Conservation (phyloP, 306 rosid genomes). For the Dalbergia cochinchinensis region DNA sequence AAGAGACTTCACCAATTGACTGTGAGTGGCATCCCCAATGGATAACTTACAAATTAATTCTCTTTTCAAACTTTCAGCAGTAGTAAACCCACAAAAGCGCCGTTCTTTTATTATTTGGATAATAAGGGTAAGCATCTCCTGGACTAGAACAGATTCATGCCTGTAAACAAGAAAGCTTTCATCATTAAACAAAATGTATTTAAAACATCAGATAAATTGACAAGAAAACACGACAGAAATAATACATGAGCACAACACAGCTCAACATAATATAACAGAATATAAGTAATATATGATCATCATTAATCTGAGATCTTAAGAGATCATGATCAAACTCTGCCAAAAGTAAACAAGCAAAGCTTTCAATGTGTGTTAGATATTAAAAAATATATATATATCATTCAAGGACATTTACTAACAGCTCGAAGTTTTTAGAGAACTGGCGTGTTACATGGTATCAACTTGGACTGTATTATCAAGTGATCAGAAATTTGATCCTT, state of each 20-base stretch:
- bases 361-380: not conserved
- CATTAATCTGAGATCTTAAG: constrained; percentile 8
- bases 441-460: not conserved
- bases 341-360: constrained; percentile 15
- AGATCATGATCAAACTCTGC: constrained; percentile 22
- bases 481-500: not conserved
- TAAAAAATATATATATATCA: not conserved
- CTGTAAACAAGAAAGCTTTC: constrained; percentile 53
- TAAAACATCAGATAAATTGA: constrained; percentile 4
- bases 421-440: not conserved
- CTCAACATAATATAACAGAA: constrained; percentile 5
- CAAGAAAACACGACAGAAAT: constrained; percentile 10
- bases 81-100: constrained; percentile 86
- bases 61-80: constrained; percentile 86
- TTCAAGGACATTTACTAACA: not conserved
- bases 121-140: constrained; percentile 93
- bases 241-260: not conserved
- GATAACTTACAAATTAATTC: constrained; percentile 85
- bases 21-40: constrained; percentile 86
- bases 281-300: constrained; percentile 4
- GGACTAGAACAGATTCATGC: constrained; percentile 82
- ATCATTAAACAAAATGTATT: constrained; percentile 17
- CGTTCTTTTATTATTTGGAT: constrained; percentile 93
- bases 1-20: constrained; percentile 93
- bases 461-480: not conserved